Evolutionary conservation across 163 green algal genomes (phyloP), one percentile per base, ranked within the genome.

Genomic region (Prototheca wickerhamii): DNA sequence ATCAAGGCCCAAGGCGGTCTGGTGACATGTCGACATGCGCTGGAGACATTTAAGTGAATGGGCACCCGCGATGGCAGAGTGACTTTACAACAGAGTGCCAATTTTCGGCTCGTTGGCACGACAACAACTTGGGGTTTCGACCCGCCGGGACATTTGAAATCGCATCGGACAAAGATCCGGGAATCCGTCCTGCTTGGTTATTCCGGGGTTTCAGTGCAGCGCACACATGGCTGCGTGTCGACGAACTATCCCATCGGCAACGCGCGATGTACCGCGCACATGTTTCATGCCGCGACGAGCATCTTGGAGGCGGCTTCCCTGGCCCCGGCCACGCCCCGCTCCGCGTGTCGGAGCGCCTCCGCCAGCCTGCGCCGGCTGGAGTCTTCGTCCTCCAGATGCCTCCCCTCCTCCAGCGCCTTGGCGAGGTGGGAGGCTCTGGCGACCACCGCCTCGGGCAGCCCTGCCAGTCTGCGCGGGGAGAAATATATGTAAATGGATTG

Each of bases 361-460:
- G n/a, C n/a, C n/a, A n/a, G n/a, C n/a, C n/a, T n/a, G n/a, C n/a
- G n/a, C n/a, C n/a, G n/a, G n/a, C n/a, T n/a, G n/a, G n/a, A n/a
- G n/a, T n/a, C 49, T 20, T 20, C 49, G 15, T 56, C 49, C 15
- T 30, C 10, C 10, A 29, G 12, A 30, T 23, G 15, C 31, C n/a
- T 50, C 7, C 34, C 18, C 30, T 50, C 30, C 44, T 71, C 75
- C n/a, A 69, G 43, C 49, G 68, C 40, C 2, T 35, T 43, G 0
- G 68, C 65, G 21, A 76, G 55, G 25, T 23, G 30, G 3, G 65
- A 66, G 21, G 80, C 80, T 0, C 66, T 63, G 5, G 21, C 29
- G 17, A 88, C 60, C 7, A 87, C 73, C 3, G 33, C 42, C 18
- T 73, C 60, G 0, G 84, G 82, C 42, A 89, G 61, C 52, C 87